Evolutionary conservation across 164 flowering plant species (phyloP).

Genomic region (Umbilicus rupestris): DNA sequence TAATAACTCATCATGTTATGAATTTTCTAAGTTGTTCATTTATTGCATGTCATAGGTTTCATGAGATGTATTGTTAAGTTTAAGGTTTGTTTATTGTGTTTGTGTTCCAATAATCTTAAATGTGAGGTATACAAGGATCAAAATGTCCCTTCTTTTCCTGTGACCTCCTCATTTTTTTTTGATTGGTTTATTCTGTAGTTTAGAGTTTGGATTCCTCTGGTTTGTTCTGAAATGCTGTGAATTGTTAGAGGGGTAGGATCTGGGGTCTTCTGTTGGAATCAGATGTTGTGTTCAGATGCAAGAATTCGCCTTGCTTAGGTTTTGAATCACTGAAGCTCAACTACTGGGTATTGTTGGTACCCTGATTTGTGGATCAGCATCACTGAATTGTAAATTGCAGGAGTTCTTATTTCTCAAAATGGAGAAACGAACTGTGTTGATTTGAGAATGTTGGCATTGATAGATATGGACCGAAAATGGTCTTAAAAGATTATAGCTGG

Average conservation of each 20-base stretch:
- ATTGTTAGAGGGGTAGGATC: background rate
- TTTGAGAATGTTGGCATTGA: background rate
- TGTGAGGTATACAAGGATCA: background rate
- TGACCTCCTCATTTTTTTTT: background rate
- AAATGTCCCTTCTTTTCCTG: background rate
- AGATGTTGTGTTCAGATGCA: background rate
- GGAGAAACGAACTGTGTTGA: background rate
- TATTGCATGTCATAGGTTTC: background rate
- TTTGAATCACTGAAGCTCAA: background rate
- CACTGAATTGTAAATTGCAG: background rate
- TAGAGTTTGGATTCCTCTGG: background rate
- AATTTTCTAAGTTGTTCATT: background rate
- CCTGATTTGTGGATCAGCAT: background rate
- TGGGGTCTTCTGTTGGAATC: background rate
- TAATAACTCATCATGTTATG: background rate
- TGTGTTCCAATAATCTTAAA: background rate
- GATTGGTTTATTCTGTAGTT: too few species aligned
- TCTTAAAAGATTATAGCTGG: background rate
- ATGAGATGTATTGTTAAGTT: background rate
- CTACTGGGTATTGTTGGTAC: background rate
- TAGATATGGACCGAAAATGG: background rate
- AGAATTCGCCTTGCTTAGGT: background rate
- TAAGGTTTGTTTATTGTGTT: constrained; percentile 1
- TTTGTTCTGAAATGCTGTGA: background rate
- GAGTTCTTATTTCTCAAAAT: background rate